Evolutionary conservation across 257 asterid species (phyloP), one percentile per base, ranked within the genome.

Genomic region (Nicotiana noctiflora): DNA sequence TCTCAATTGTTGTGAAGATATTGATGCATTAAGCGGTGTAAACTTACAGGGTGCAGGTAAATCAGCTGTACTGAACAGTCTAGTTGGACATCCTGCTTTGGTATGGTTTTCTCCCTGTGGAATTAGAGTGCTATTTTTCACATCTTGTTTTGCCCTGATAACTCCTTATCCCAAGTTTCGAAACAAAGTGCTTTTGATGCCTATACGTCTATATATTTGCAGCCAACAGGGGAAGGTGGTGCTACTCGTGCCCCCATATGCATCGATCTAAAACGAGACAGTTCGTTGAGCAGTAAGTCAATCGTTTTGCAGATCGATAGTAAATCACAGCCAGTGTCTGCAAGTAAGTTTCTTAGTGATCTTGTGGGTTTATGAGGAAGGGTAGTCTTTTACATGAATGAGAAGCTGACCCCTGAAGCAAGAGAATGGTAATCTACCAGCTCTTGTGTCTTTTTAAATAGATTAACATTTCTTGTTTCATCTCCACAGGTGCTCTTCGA

Each of bases 161-260:
- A 78, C 9, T 23, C 79, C 8, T 60, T 49, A 14, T 49, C 44
- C 79, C 62, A 74, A 46, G 44, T 60, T 65, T 64, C 40, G 7
- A 27, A 64, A 27, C 14, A 1, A 6, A 46, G 79, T 74, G 32
- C 44, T 79, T 61, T n/a, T 21, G 23, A 70, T 76, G 59, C 51
- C 77, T 27, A 51, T 40, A 64, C 29, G 59, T 78, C 37, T 40
- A n/a, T 64, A 9, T 76, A 67, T 83, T 84, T 74, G 60, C 88
- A 95, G 99, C 99, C 99, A 70, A 95, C 99, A 81, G 99, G 99
- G 75, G 99, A 95, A 91, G 98, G 99, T 80, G 99, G 99, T 44
- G 99, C 98, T 76, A 95, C 99, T 59, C 99, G 99, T 56, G 97
- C 99, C 85, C 97, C 99, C 74, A 95, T 95, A 85, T 90, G 97